Conservation (phyloP, 2,329 filamentous ascomycete species). For the Aspergillus sp. region DNA sequence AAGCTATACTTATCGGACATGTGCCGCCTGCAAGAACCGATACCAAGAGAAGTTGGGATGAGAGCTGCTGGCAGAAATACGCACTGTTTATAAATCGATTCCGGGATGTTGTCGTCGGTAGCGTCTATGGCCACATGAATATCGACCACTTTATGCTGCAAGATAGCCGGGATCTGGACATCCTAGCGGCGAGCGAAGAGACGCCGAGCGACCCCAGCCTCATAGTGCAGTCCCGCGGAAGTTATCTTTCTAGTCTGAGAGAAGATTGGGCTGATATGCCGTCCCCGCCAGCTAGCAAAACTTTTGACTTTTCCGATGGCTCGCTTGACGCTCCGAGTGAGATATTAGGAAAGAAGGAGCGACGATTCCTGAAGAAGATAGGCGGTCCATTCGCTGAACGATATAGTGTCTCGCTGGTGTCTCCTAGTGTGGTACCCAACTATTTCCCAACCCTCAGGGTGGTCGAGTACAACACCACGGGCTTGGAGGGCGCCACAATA, state of each 20-base stretch:
- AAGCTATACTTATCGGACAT: constrained; percentile 91
- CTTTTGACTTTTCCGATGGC: constrained; percentile 15
- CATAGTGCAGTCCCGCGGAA: constrained; percentile 63
- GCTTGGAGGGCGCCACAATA: constrained; percentile 59
- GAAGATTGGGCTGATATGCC: constrained; percentile 76
- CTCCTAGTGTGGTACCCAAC: constrained; percentile 87
- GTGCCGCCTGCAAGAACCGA: constrained; percentile 85
- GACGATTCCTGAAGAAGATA: constrained; percentile 63
- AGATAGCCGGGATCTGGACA: constrained; percentile 74
- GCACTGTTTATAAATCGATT: constrained; percentile 87
- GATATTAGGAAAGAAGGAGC: constrained; percentile 46
- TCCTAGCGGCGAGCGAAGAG: constrained; percentile 44
- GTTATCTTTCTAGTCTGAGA: constrained; percentile 78
- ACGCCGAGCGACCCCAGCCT: constrained; percentile 20
- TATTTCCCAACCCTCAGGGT: constrained; percentile 88
- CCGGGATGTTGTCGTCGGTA: constrained; percentile 79
- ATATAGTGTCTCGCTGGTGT: constrained; percentile 77
- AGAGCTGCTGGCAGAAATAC: constrained; percentile 98
- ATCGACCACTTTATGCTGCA: constrained; percentile 95
- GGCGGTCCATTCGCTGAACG: constrained; percentile 81
- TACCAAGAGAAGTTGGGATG: constrained; percentile 87
- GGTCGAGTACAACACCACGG: constrained; percentile 89
- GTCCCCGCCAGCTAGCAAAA: constrained; percentile 41
- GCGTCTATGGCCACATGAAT: constrained; percentile 94
- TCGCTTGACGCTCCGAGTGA: constrained; percentile 22